A percentile compares a stretch with the other conserved stretches of the same genome.
phyloP scores from a whole-genome alignment of 352 stramenopile species.

The Globisporangium lucens region DNA sequence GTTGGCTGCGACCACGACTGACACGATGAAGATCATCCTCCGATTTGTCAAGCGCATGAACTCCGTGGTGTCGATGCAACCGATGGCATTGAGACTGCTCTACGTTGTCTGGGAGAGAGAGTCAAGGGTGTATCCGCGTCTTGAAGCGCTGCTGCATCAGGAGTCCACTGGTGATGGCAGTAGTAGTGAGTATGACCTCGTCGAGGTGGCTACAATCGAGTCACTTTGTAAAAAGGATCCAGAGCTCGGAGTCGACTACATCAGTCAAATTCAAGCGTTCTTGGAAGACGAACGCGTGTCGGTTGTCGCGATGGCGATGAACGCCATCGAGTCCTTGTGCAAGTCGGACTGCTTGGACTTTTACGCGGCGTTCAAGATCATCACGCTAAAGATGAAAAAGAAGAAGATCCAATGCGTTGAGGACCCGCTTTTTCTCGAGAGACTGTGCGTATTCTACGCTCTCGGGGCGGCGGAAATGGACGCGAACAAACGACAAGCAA shows the following conservation, averaged over 20 bases:
- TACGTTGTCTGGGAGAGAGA: slow-evolving; percentile 64
- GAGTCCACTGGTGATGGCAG: slow-evolving; percentile 25
- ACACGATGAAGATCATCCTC: slow-evolving; percentile 76
- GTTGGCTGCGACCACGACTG: slow-evolving; percentile 47
- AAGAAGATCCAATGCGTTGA: slow-evolving; percentile 49
- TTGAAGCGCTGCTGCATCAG: slow-evolving; percentile 49
- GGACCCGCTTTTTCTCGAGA: slow-evolving; percentile 49
- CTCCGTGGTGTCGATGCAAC: slow-evolving; percentile 23
- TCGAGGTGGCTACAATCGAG: slow-evolving; percentile 63
- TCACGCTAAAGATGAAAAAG: slow-evolving; percentile 64
- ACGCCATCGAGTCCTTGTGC: slow-evolving; percentile 58
- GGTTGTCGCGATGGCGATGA: slow-evolving; percentile 59
- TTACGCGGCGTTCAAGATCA: slow-evolving; percentile 72
- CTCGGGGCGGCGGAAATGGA: slow-evolving; percentile 34
- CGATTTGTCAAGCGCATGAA: slow-evolving; percentile 66
- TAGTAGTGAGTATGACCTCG: slow-evolving; percentile 34
- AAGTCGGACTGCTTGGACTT: slow-evolving; percentile 68
- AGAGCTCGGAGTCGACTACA: slow-evolving; percentile 67
- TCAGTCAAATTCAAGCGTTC: slow-evolving; percentile 51
- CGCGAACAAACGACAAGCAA: slow-evolving; percentile 38
- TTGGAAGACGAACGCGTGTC: slow-evolving; percentile 52
- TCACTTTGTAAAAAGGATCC: slow-evolving; percentile 57
- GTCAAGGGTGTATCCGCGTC: slow-evolving; percentile 58
- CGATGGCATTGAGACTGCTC: slow-evolving; percentile 54
- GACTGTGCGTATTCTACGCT: slow-evolving; percentile 53